phyloP scores from a whole-genome alignment of 257 asterid species.

The Haberlea rhodopensis region DNA sequence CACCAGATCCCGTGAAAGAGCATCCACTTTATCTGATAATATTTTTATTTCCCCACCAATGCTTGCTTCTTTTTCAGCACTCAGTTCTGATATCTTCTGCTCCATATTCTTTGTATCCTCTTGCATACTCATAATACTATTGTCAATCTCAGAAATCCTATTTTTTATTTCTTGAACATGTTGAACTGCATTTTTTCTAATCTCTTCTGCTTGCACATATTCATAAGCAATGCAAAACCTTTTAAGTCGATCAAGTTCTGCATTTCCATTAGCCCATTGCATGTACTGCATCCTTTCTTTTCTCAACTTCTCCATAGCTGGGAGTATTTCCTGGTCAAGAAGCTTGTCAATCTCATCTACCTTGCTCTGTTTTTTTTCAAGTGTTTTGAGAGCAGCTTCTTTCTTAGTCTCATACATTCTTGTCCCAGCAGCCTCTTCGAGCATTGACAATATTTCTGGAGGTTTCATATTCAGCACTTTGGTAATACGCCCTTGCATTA shows the following conservation, averaged over 20 bases:
- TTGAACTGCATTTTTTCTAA: conserved; percentile 68
- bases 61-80: conserved; percentile 72
- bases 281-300: conserved; percentile 93
- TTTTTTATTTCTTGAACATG: conserved; percentile 57
- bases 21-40: conserved; percentile 75
- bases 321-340: conserved; percentile 96
- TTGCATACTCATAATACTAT: conserved; percentile 46
- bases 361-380: conserved; percentile 94
- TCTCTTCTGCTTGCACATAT: conserved; percentile 75
- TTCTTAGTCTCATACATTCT: conserved; percentile 98
- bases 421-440: conserved; percentile 99
- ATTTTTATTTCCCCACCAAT: conserved; percentile 87
- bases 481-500: conserved; percentile 99
- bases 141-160: conserved; percentile 60
- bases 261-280: conserved; percentile 99
- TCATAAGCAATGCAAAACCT: conserved; percentile 94
- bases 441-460: conserved; percentile 96
- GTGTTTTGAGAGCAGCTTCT: conserved; percentile 96
- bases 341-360: conserved; percentile 97
- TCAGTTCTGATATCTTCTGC: conserved; percentile 52
- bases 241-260: conserved; percentile 84
- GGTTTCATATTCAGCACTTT: conserved; percentile 98
- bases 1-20: conserved; percentile 74
- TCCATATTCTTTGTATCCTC: conserved; percentile 71
- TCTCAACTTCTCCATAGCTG: conserved; percentile 86